Base-by-base conservation (phyloP, 2,329 filamentous ascomycete genomes). In the Graphilbum ipis-grandicollis region DNA sequence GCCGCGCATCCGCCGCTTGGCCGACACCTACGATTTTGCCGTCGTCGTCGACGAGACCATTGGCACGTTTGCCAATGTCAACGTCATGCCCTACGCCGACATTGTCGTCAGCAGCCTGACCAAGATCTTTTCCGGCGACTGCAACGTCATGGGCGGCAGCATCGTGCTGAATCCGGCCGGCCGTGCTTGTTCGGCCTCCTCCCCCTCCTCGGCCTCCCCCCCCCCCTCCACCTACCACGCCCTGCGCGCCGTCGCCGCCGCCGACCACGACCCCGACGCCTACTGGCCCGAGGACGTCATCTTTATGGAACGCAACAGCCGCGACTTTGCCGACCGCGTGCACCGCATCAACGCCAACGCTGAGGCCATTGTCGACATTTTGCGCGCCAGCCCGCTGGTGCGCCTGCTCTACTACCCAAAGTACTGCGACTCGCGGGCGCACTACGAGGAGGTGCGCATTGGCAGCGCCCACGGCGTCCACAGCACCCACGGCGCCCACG, bases 91-190 rank as follows among this genome's bases (percentile, higher is more conserved):
- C 3, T 80, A 78, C 51, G 82, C 84, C 41, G 90, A 98, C 56
- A 67, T 96, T 14, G 82, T 96, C 5, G 88, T 93, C 39, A 93
- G 83, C 62, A 93, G 83, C 52, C 64, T 98, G 41, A 96, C 90
- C 34, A 98, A 98, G 56, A 79, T 96, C 37, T 98, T 98, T 59
- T 93, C 84, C 39, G 90, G 90, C 35, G 90, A 94, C 56, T 90
- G 83, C 55, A 96, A 98, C 55, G 90, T 98, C 46, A 96, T 96
- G 88, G 90, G 86, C 40, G 90, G 90, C 39, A 80, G 77, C 44
- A 59, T 66, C 33, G 70, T 77, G 37, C 52, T 77, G 33, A 77
- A 77, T 48, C 71, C 71, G 1, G 21, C 6, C 21, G 21, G 21
- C 21, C 6, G 21, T 10, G 10, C n/a, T n/a, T n/a, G n/a, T n/a